phyloP scores from a whole-genome alignment of 2,329 filamentous ascomycete species.

The Paecilomyces sp. region DNA sequence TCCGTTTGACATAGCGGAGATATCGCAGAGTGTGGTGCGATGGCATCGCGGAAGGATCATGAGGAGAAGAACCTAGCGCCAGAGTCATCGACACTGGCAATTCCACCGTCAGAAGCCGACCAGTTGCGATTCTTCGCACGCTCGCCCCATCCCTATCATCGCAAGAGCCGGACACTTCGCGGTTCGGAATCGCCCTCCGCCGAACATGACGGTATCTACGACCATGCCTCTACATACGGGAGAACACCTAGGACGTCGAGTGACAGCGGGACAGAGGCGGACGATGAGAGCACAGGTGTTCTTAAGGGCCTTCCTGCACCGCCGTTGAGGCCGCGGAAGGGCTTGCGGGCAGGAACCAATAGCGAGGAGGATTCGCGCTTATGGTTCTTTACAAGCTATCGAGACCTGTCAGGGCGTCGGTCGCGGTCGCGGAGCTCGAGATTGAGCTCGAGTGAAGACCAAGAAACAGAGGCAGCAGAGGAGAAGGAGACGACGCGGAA shows the following conservation, averaged over 20 bases:
- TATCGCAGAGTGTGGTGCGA: not conserved
- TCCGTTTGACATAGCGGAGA: slow-evolving; percentile 13
- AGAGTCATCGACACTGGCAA: slow-evolving; percentile 5
- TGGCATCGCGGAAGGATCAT: not conserved
- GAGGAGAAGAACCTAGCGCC: not conserved
- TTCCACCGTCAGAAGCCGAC: slow-evolving; percentile 13
- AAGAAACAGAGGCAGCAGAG: slow-evolving; percentile 15
- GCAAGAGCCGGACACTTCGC: slow-evolving; percentile 12
- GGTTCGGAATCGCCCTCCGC: slow-evolving; percentile 23
- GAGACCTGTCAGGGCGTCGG: slow-evolving; percentile 26
- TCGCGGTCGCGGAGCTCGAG: slow-evolving; percentile 19
- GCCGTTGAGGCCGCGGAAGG: slow-evolving; percentile 66
- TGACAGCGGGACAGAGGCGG: slow-evolving; percentile 90
- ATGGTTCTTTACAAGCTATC: slow-evolving; percentile 22
- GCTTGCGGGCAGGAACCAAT: slow-evolving; percentile 49
- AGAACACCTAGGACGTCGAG: slow-evolving; percentile 59
- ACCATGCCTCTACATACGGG: slow-evolving; percentile 20
- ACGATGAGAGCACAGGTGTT: slow-evolving; percentile 73
- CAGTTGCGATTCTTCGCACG: slow-evolving; percentile 48
- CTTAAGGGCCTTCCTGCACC: slow-evolving; percentile 80
- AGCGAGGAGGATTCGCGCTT: slow-evolving; percentile 16
- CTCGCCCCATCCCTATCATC: slow-evolving; percentile 63
- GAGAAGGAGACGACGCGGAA: slow-evolving; percentile 20
- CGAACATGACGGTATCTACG: slow-evolving; percentile 25
- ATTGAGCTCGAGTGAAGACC: slow-evolving; percentile 24